Evolutionary conservation across 2,329 filamentous ascomycete genomes (phyloP), one percentile per base, ranked within the genome.

Genomic region (Aspergillus sp.): DNA sequence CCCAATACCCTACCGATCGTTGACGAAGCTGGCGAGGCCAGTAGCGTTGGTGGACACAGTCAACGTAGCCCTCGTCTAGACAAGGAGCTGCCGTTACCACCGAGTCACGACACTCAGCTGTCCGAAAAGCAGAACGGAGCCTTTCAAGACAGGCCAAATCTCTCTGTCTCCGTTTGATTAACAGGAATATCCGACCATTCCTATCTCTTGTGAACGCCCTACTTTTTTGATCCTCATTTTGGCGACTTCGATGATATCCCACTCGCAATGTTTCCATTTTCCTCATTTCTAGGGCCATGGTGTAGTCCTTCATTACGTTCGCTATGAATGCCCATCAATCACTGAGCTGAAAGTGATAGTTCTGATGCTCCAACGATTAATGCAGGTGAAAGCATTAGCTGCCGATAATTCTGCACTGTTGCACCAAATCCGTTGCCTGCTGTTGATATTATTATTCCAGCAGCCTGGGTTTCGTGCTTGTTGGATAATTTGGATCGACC

Each of bases 1-100:
- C 70, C 70, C 24, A 80, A 81, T 32, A 86, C 82, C 1, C 77
- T 98, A 2, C 93, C 93, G 0, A 88, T 97, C 9, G 92, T 98
- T 6, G 90, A 96, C 64, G 93, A 98, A 75, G 89, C 86, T n/a
- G 89, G 86, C 5, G 93, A 97, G 73, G 87, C 81, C 9, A 84
- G 82, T 7, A 90, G 88, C 58, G 82, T 86, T 22, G 85, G 86
- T 2, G 84, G 81, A 30, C 81, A 82, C 53, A 85, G 84, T 67
- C 81, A 80, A 20, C 76, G 78, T 57, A 84, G 82, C 73, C 68
- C 67, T 6, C 50, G 60, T 13, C 48, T 52, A n/a, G 70, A 73
- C 34, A 72, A 73, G 55, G 70, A 69, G 42, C 54, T 72, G 7
- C 69, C 69, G 24, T 64, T 67, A 42, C 38, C 69, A 26, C 67